Evolutionary conservation across 306 rosid species (phyloP), one percentile per base, ranked within the genome.

Genomic region (Vicia villosa): DNA sequence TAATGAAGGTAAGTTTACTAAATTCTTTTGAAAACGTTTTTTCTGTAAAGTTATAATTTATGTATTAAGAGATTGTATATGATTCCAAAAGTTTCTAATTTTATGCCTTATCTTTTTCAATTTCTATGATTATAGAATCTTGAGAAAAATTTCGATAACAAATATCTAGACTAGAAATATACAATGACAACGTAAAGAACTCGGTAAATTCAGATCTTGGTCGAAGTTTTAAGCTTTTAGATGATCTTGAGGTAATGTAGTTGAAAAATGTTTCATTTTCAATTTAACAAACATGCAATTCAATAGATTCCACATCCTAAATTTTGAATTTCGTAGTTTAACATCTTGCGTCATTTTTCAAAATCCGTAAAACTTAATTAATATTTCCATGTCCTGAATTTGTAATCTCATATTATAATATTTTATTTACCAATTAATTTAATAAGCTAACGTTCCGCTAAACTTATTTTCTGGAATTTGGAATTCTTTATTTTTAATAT

Each of bases 211-310:
- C 96, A 24, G 99, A 95, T 49, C 86, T 97, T 72, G 93, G 93
- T 69, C 95, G 96, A 54, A 95, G 54, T 74, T 76, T 95, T 82
- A 95, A 91, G 89, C 91, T 95, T 75, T 88, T 82, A 26, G 99
- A 95, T 81, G 99, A 95, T 80, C 97, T 96, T 7, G 99, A 95
- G 95, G 99, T 95, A 82, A n/a, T n/a, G n/a, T n/a, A n/a, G n/a
- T n/a, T n/a, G n/a, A n/a, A 40, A 41, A 2, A 13, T 13, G 47
- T 70, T 34, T 5, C 20, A 13, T 14, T 19, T 38, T 71, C 26
- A 19, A 60, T 24, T 17, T 12, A 24, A 15, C 3, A 2, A 51
- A 24, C 17, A 20, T 41, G 10, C 55, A 49, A 65, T 66, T 57
- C 24, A 14, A 19, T 8, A 24, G 20, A 55, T 68, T 59, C 51